Conservation (phyloP, 1,139 yeast species). For the Yamadazyma buinensis region DNA sequence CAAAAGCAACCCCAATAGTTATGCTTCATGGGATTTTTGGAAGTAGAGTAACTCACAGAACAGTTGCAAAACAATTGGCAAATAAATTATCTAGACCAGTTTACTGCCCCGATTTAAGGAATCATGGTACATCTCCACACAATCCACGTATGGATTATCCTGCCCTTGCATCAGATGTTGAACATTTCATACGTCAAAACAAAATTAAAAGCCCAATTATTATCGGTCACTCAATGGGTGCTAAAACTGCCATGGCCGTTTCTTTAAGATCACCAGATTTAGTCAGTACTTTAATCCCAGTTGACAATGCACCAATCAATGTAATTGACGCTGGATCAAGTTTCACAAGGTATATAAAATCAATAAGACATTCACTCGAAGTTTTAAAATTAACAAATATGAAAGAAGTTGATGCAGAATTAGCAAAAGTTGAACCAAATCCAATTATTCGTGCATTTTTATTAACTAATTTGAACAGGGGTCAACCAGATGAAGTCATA, state of each 20-base stretch:
- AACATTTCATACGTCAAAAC: constrained; percentile 54
- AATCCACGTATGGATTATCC: constrained; percentile 67
- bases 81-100: constrained; percentile 44
- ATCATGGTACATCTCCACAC: constrained; percentile 93
- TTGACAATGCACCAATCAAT: constrained; percentile 87
- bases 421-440: constrained; percentile 60
- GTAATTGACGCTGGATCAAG: constrained; percentile 47
- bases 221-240: constrained; percentile 97
- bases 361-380: constrained; percentile 52
- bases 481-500: constrained; percentile 31
- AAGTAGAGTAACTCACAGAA: constrained; percentile 69
- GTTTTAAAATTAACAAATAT: constrained; percentile 42
- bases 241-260: constrained; percentile 88
- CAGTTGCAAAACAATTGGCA: constrained; percentile 57
- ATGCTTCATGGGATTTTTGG: constrained; percentile 92
- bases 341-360: constrained; percentile 66
- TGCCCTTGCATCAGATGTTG: constrained; percentile 82
- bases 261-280: constrained; percentile 67
- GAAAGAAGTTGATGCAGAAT: constrained; percentile 65
- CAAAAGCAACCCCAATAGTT: constrained; percentile 50
- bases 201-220: constrained; percentile 53
- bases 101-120: constrained; percentile 77
- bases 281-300: constrained; percentile 64
- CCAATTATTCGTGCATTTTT: constrained; percentile 72
- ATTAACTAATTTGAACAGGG: constrained; percentile 61